Base-by-base conservation (phyloP, 169 alveolate species). In the Theileria equi region DNA sequence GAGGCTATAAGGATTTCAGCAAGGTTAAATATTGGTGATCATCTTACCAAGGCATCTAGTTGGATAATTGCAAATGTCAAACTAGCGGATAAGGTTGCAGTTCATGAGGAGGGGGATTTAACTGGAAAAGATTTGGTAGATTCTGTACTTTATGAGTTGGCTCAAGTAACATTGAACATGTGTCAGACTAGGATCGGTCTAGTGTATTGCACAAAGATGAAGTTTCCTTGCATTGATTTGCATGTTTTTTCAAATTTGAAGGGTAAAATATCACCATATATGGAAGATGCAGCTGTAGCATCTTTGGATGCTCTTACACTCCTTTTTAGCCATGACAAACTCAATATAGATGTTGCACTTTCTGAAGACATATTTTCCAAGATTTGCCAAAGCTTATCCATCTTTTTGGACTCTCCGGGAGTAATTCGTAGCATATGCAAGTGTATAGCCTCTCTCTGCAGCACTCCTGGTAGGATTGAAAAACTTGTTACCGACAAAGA, bases 391-490 rank as follows among this genome's bases (percentile, higher is more conserved):
- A 90, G 95, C 40, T 82, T 93, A 54, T 90, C 90, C 60, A 43
- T 55, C 43, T 90, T 89, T 79, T 88, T 84, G 53, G 91, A 87
- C 47, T 83, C 84, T 49, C 93, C 92, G 3, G 55, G 68, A 21
- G 93, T 93, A 29, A 71, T 93, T 17, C 92, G 90, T 38, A 84
- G 92, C 32, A 89, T 94, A 5, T 93, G 94, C 69, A 90, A 84
- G 32, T 92, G 96, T 54, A 87, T 93, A 36, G 97, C 95, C 5
- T 66, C 94, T 17, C 71, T 93, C 92, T 90, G 95, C 48, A 82
- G 92, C 17, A 87, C 93, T 13, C 93, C 91, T 1, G 90, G 89
- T 31, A 83, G 94, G n/a, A 91, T 91, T 19, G 81, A 84, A 49
- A 85, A 79, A 29, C 68, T 92, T 36, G 78, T 91, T 26, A 83